Base-by-base conservation (phyloP, 1,284 basidiomycete species). In the Austroboletus rostrupii region DNA sequence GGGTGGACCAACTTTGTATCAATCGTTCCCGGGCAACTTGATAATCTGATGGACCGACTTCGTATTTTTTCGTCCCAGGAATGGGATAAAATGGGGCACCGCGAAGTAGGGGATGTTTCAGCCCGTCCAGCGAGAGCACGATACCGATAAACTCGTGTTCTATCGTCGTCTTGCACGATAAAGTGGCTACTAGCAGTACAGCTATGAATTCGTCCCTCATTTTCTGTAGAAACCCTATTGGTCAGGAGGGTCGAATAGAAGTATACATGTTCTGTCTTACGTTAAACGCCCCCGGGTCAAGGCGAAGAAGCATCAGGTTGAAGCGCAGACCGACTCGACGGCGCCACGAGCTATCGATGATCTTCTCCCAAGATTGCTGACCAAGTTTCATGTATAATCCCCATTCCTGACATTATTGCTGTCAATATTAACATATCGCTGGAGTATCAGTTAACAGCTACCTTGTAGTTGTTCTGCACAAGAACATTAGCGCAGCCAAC, bases 321-420 rank as follows among this genome's bases (percentile, higher is more conserved):
- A 93, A 83, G 14, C 81, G 77, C 41, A 92, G 63, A 13, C 85
- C 83, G 23, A 92, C 78, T 47, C 87, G 79, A 36, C 78, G 75
- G 16, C 79, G 72, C 56, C 78, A 81, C 42, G 68, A 70, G 36
- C 70, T 61, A 52, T 87, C 77, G 20, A 73, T 72, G 43, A 87
- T 74, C 33, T 79, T 72, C 52, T 78, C 73, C 79, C 80, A 88
- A 29, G 82, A 83, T 51, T 81, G 73, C 17, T 75, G 67, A 1
- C 82, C 82, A 38, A 76, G 69, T 13, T 74, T 71, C 39, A 90
- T 68, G 61, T 81, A 88, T 21, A 73, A 66, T 1, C 72, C 65
- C 92, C 92, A 93, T 37, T 80, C 75, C 79, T 89, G 39, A 44
- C 14, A 40, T 35, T 37, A 26, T 26, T 26, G 23, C 23, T 23